Conservation (phyloP, 169 alveolate species). For the Cryptosporidium meleagridis region DNA sequence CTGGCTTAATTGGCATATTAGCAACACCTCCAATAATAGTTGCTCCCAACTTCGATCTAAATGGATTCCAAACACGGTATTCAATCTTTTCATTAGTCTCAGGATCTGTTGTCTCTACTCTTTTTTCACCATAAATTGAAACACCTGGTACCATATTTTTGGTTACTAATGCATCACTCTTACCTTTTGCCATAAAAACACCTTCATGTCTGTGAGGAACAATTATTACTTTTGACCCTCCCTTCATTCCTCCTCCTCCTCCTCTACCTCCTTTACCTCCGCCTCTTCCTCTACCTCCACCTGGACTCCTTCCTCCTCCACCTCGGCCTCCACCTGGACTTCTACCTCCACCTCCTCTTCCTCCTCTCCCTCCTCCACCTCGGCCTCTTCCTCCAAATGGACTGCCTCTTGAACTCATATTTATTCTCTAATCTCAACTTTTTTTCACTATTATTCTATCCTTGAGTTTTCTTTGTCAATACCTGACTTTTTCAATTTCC, state of each 20-base stretch:
- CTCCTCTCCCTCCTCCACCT: constrained; percentile 79
- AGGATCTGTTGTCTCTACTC: constrained; percentile 90
- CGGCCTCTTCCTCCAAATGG: constrained; percentile 80
- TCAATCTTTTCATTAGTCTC: constrained; percentile 94
- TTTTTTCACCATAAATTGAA: constrained; percentile 98
- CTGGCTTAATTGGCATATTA: constrained; percentile 96
- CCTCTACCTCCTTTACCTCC: constrained; percentile 83
- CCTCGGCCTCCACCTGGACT: constrained; percentile 83
- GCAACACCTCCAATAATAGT: constrained; percentile 98
- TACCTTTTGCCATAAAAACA: constrained; percentile 94
- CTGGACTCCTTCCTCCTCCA: constrained; percentile 83
- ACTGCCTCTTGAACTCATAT: constrained; percentile 76
- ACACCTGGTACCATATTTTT: constrained; percentile 97
- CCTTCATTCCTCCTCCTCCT: constrained; percentile 83
- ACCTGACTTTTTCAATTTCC: constrained; percentile 57
- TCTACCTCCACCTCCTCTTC: constrained; percentile 82
- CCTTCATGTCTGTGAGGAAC: constrained; percentile 98
- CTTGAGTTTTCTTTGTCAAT: constrained; percentile 42
- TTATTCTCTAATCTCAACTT: background rate
- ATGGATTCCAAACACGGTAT: constrained; percentile 99
- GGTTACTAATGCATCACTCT: constrained; percentile 96
- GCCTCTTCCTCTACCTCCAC: constrained; percentile 80
- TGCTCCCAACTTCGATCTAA: constrained; percentile 99
- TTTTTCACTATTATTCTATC: background rate
- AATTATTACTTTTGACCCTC: constrained; percentile 92